Base-by-base conservation (phyloP, 2,329 filamentous ascomycete species). In the Pseudocercospora fuligena region DNA sequence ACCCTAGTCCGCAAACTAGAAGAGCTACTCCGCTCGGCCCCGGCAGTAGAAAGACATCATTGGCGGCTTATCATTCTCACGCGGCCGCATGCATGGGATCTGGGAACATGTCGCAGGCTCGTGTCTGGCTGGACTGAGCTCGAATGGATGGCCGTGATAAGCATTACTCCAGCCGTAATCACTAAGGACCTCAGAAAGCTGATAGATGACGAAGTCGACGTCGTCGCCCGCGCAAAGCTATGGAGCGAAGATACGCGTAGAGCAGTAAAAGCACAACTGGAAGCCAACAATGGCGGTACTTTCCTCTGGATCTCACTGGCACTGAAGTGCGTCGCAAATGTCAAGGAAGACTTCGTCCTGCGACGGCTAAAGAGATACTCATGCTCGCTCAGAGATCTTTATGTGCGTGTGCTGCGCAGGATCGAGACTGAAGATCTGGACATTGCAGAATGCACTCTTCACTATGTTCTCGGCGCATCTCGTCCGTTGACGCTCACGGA, bases 241-340 rank as follows among this genome's bases (percentile, higher is more conserved):
- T 63, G 61, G 61, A 25, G 23, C n/a, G 19, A 63, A 11, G 51
- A 56, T 5, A 56, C 51, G n/a, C 31, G 51, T 5, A 12, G 23
- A 43, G 61, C n/a, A 4, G 19, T 64, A 8, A 36, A 53, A 16
- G 9, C 25, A 19, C 54, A 64, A 21, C 56, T 64, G 12, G 6
- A 36, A 29, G 12, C 23, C 14, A 49, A 31, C 25, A 60, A 64
- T 29, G 63, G 63, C 29, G 63, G 63, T 3, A 64, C 63, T 3
- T 60, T 60, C 29, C 63, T 64, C 23, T 64, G 63, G 63, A 43
- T 64, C 8, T 60, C 63, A 14, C 27, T 64, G 23, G 56, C 58
- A 14, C 27, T 64, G 14, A 64, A 33, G 29, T 53, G 56, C 25
- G 56, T 60, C 9, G 27, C 63, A 25, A 46, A 60, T 16, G 21